A percentile compares a stretch with the other conserved stretches of the same genome.
These are phyloP conservation scores for Amanita molliuscula DNA, from an alignment of 768 basidiomycete genomes.

Conservation along the genomic window DNA sequence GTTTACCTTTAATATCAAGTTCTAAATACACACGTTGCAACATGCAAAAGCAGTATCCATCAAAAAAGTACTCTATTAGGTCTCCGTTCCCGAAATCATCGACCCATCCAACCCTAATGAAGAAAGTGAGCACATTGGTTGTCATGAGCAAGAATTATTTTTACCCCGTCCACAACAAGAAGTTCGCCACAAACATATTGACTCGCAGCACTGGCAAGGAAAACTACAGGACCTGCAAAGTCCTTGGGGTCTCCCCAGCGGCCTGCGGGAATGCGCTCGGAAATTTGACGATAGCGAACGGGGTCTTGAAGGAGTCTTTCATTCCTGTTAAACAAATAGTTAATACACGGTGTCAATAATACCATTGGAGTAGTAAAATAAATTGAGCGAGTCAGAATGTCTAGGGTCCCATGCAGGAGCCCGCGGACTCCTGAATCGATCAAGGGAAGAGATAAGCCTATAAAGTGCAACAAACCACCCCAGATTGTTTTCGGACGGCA, in stretches of 20 bases:
- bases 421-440: constrained; percentile 1
- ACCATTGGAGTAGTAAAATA: background rate
- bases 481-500: background rate
- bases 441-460: background rate
- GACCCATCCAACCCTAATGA: constrained; percentile 54
- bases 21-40: background rate
- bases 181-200: constrained; percentile 68
- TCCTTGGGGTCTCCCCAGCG: constrained; percentile 66
- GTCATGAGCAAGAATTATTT: constrained; percentile 12
- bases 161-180: constrained; percentile 60
- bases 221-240: constrained; percentile 66
- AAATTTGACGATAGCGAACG: constrained; percentile 57
- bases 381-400: constrained; percentile 1
- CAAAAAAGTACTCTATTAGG: background rate
- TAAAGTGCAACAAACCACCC: background rate
- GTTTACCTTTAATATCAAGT: too few species aligned
- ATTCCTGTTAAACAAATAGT: constrained; percentile 24
- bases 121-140: constrained; percentile 6
- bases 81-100: constrained; percentile 17
- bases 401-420: background rate
- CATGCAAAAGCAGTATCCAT: background rate
- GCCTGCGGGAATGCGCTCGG: constrained; percentile 63
- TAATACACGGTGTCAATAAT: constrained; percentile 1
- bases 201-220: constrained; percentile 57
- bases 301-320: constrained; percentile 44